A percentile compares a stretch with the other conserved stretches of the same genome.
Evolutionary conservation across 2,329 filamentous ascomycete species (phyloP).

Genomic region (Arachnomyces sp.): DNA sequence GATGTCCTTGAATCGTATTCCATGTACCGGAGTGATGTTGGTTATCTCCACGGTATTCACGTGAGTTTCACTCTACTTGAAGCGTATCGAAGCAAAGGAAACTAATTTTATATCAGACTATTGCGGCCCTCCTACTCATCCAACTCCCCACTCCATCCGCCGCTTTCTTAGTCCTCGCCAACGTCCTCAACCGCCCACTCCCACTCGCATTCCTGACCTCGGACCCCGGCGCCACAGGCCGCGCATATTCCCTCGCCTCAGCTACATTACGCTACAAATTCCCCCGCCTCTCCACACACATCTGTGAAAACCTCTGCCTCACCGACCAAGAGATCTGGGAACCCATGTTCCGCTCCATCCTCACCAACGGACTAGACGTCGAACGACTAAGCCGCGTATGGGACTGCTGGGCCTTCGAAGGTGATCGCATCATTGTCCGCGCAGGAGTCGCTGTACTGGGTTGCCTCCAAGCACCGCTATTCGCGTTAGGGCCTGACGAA

Average conservation of each 20-base stretch:
- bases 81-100: constrained; percentile 1
- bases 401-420: constrained; percentile 56
- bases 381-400: constrained; percentile 49
- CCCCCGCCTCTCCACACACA: constrained; percentile 46
- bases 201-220: constrained; percentile 54
- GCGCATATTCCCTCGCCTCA: constrained; percentile 48
- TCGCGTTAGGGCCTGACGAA: constrained; percentile 31
- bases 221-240: constrained; percentile 48
- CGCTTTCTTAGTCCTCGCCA: constrained; percentile 52
- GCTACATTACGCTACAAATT: constrained; percentile 51
- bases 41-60: constrained; percentile 52
- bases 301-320: constrained; percentile 34
- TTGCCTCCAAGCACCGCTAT: constrained; percentile 34
- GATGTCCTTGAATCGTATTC: constrained; percentile 55
- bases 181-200: constrained; percentile 52
- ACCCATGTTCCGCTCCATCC: constrained; percentile 46
- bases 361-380: constrained; percentile 44
- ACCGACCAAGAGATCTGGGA: constrained; percentile 41
- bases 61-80: constrained; percentile 23
- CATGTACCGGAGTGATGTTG: constrained; percentile 55
- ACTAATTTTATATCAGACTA: constrained; percentile 28
- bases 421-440: constrained; percentile 43
- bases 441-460: constrained; percentile 38
- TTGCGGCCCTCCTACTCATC: constrained; percentile 51
- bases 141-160: constrained; percentile 45